phyloP scores from a whole-genome alignment of 2,329 filamentous ascomycete genomes.

The Shiraia bambusicola region DNA sequence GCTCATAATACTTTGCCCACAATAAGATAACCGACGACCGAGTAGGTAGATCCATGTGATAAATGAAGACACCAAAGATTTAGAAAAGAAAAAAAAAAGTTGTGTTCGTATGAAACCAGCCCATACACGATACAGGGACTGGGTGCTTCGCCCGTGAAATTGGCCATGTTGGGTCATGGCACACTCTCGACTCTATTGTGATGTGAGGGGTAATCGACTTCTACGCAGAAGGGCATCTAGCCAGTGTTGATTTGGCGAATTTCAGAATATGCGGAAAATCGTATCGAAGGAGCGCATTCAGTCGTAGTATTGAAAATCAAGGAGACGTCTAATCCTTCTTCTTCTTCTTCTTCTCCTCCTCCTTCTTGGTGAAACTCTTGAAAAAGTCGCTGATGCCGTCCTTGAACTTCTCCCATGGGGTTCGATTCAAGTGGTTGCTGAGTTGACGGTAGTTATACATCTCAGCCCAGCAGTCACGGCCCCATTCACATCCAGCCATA shows the following conservation, averaged over 20 bases:
- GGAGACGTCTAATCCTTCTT: conserved; percentile 18
- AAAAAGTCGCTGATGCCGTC: conserved; percentile 47
- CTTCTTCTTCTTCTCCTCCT: conserved; percentile 31
- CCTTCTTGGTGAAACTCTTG: conserved; percentile 22
- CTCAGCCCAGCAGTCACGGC: conserved; percentile 94
- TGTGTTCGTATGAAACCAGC: too few relatives aligned
- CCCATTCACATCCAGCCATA: conserved; percentile 98
- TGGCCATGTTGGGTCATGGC: too few relatives aligned
- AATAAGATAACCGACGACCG: too few relatives aligned
- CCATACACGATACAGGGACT: too few relatives aligned
- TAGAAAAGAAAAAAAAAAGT: too few relatives aligned
- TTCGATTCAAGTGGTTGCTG: conserved; percentile 86
- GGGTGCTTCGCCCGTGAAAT: too few relatives aligned
- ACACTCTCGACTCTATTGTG: not conserved
- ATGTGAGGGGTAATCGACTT: not conserved
- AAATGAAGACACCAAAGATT: too few relatives aligned
- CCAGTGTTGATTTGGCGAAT: not conserved
- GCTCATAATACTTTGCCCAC: too few relatives aligned
- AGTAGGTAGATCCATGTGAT: too few relatives aligned
- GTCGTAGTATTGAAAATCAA: conserved; percentile 14
- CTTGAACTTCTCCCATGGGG: conserved; percentile 70
- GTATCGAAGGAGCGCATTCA: conserved; percentile 11
- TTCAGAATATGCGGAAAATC: conserved; percentile 9
- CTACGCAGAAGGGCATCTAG: conserved; percentile 3
- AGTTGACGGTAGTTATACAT: conserved; percentile 94